A percentile compares a stretch with the other conserved stretches of the same genome.
Evolutionary conservation across 1,139 yeast genomes (phyloP).

Genomic region (Hyphopichia khmerensis): DNA sequence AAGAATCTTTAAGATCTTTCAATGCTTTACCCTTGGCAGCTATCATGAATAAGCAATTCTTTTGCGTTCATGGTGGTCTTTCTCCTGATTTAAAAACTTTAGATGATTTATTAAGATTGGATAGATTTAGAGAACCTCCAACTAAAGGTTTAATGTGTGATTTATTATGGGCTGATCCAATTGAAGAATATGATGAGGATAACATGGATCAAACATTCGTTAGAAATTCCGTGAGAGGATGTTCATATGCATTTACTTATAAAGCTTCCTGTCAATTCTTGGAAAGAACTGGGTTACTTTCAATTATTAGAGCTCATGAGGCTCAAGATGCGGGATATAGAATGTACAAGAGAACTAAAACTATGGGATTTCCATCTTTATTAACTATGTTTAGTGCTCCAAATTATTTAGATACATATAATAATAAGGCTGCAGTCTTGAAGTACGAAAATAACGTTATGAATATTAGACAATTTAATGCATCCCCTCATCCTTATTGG

Average conservation of each 20-base stretch:
- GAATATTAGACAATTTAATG: constrained; percentile 93
- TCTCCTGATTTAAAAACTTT: constrained; percentile 78
- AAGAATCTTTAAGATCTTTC: constrained; percentile 75
- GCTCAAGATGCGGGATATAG: constrained; percentile 98
- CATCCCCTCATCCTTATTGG: constrained; percentile 96
- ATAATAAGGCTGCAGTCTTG: constrained; percentile 93
- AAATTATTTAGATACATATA: constrained; percentile 88
- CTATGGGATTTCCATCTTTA: constrained; percentile 90
- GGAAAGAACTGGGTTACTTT: constrained; percentile 74
- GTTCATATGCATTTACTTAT: constrained; percentile 88
- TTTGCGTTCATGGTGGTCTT: constrained; percentile 97
- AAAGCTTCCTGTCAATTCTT: constrained; percentile 81
- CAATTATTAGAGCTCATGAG: constrained; percentile 92
- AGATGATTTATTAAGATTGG: constrained; percentile 66
- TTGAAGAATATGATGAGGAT: constrained; percentile 81
- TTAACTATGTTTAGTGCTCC: constrained; percentile 96
- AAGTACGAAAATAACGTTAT: constrained; percentile 88
- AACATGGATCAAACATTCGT: constrained; percentile 52
- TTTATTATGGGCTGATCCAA: constrained; percentile 93
- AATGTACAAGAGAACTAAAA: constrained; percentile 83
- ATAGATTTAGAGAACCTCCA: constrained; percentile 92
- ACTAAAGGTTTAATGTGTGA: constrained; percentile 95
- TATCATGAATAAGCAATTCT: constrained; percentile 88
- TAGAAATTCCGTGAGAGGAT: constrained; percentile 81
- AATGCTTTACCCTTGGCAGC: constrained; percentile 92